These are phyloP conservation scores for Viola pubescens DNA, from an alignment of 441 rosid genomes.

Conservation along the genomic window DNA sequence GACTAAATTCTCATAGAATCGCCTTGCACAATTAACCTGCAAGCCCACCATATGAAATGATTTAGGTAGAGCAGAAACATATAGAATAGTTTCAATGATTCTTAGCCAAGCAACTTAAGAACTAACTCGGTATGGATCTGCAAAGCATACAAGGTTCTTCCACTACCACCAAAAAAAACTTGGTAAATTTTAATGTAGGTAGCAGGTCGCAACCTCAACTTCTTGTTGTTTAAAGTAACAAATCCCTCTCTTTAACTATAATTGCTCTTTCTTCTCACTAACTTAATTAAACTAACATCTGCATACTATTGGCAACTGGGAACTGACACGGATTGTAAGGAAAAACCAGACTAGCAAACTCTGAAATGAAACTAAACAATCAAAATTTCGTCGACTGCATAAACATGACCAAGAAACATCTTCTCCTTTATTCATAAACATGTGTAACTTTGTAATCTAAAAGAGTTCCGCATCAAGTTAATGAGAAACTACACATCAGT, in stretches of 20 bases:
- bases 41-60: slow-evolving; percentile 5
- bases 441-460: not conserved
- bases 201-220: not conserved
- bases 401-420: not conserved
- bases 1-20: slow-evolving; percentile 84
- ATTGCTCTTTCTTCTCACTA: no score
- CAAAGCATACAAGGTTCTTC: no score
- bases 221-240: not conserved
- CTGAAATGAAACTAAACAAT: not conserved
- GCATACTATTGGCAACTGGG: no score
- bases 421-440: not conserved
- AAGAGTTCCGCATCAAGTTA: not conserved
- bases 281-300: no score
- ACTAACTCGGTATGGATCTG: not conserved
- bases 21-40: slow-evolving; percentile 79
- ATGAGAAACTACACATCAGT: not conserved
- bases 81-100: not conserved
- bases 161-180: not conserved
- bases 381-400: not conserved
- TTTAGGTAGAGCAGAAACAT: no score
- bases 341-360: not conserved
- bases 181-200: not conserved
- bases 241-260: no score
- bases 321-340: no score
- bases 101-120: not conserved